Base-by-base conservation (phyloP, 805 yeast species). In the Candida peoriensis region DNA sequence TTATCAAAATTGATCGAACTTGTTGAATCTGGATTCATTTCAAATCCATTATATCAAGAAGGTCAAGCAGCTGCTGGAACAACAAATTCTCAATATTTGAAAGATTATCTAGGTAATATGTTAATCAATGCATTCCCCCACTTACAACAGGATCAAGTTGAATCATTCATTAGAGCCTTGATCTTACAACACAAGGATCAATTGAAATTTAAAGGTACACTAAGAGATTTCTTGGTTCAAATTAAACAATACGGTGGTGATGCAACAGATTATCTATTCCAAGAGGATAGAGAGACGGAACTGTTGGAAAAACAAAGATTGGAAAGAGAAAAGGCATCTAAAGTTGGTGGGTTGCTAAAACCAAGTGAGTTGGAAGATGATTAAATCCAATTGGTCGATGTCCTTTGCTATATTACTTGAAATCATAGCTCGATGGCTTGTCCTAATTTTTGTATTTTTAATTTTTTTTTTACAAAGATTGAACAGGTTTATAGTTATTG, bases 221-320 rank as follows among this genome's bases (percentile, higher is more conserved):
- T 93, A 50, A 81, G 97, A 62, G 99, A 93, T 63, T 93, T 93
- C 75, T 72, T 93, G 58, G 94, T 93, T 28, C 97, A 93, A 66
- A 85, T 90, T 60, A 89, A 88, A 63, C 95, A 90, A 63, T 77
- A 74, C 54, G 98, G 97, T 41, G 97, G 97, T 20, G 95, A 86
- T 58, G 79, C 95, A 37, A 87, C 96, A 16, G 97, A 89, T 58
- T 93, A 93, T 58, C 68, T 90, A 57, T 90, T 81, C 62, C 95
- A 94, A 9, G 97, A 93, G 54, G 98, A 90, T 55, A 83, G 79
- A 55, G 95, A 87, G 59, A 67, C 68, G 33, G 95, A 86, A 57
- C 59, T 76, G 40, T 60, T 68, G 43, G 95, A 85, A 58, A 80
- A 78, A 56, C 72, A 69, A 44, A 74, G 71, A 55, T 57, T 71